Evolutionary conservation across 106 monocot species (phyloP).

Genomic region (Dendrobium huoshanense): DNA sequence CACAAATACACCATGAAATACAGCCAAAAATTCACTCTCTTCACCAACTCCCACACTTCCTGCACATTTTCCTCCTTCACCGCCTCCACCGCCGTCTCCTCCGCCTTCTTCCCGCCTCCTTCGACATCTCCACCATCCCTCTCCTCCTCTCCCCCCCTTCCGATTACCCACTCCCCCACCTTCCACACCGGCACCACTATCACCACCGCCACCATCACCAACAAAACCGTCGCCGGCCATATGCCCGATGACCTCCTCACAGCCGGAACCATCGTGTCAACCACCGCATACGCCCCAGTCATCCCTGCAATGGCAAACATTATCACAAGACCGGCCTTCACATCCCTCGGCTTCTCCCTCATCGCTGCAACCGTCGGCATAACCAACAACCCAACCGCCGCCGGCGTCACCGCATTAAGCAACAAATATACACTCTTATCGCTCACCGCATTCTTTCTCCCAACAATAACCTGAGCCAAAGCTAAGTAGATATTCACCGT

Average conservation of each 20-base stretch:
- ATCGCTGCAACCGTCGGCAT: not conserved
- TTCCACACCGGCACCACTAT: not conserved
- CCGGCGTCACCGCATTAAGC: constrained; percentile 4
- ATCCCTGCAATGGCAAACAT: constrained; percentile 8
- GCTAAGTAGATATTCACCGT: constrained; percentile 16
- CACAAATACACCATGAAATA: constrained; percentile 21
- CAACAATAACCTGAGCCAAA: not conserved
- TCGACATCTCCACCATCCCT: not conserved
- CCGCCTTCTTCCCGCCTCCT: not conserved
- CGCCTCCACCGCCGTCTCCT: not conserved
- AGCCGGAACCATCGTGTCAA: not conserved
- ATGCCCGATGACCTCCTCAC: not conserved
- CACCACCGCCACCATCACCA: constrained; percentile 11
- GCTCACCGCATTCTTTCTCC: not conserved
- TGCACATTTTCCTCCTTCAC: not conserved
- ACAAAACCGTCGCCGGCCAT: not conserved
- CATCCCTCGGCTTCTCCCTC: not conserved
- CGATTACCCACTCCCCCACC: not conserved
- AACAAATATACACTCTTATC: not conserved
- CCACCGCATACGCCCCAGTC: constrained; percentile 9
- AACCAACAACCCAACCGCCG: not conserved
- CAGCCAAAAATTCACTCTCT: constrained; percentile 18
- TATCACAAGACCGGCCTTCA: not conserved
- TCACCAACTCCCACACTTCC: constrained; percentile 9
- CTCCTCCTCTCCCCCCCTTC: not conserved